Base-by-base conservation (phyloP, 306 rosid genomes). In the Dalbergia cultrata region DNA sequence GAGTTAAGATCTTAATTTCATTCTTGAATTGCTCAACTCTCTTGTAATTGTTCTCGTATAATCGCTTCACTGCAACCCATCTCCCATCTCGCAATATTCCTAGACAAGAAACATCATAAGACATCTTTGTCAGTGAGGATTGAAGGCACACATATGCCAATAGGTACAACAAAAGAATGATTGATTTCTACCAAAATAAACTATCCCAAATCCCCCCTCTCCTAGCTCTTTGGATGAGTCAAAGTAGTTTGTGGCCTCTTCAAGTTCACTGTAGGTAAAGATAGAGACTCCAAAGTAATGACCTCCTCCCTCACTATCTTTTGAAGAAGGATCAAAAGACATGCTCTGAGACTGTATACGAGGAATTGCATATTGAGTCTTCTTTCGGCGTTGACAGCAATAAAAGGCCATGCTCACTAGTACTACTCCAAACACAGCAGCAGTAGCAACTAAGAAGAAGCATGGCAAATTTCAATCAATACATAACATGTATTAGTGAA, bases 171-270 rank as follows among this genome's bases (percentile, higher is more conserved):
- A 70, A 12, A 26, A 52, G 72, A 33, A 50, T 80, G 35, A 0
- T 10, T 31, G 71, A 1, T 50, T 45, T 52, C 75, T 88, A 94
- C 98, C 98, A 75, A 37, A 87, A 85, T 94, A 92, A 0, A 94
- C 98, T 6, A 93, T 87, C 63, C 98, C 97, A 66, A 87, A 94
- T 13, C 97, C 96, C 16, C 98, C 98, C 83, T 94, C 97, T 52
- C 98, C 97, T 18, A 94, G 88, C 83, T 89, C 93, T 85, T 50
- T 89, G 5, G 86, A 52, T 13, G 90, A 39, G 65, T 90, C 93
- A 9, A 94, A 94, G 57, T 72, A 37, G 39, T 37, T 37, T 5
- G 41, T 37, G 7, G 41, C 41, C 7, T 37, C 41, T 37, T 3
- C 8, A 37, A 37, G 41, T 37, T 37, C 41, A 37, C 7, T 37